Evolutionary conservation across 2,329 filamentous ascomycete genomes (phyloP), one percentile per base, ranked within the genome.

Genomic region (Pseudocercospora pini-densiflorae): DNA sequence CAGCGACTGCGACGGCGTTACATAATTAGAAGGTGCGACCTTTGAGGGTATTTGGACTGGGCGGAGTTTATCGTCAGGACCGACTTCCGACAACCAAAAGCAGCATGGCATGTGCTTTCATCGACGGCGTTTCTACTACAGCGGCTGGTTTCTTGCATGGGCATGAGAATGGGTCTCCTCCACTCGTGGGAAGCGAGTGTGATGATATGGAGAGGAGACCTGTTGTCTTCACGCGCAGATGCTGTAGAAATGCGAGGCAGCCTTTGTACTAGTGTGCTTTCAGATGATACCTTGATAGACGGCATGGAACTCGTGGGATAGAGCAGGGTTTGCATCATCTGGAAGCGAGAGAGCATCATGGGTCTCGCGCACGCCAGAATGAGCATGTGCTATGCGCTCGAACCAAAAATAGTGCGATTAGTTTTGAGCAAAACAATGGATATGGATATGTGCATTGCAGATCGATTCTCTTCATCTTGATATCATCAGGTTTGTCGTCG

Each of bases 1-100:
- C 47, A 54, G 45, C 59, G 59, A 61, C 67, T 66, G 65, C 66
- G 61, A 67, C 64, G 70, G 70, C 68, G 70, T 71, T 71, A 21
- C 23, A 57, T 68, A 62, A 59, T 69, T 66, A 66, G 66, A 64
- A 61, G 64, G 62, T 62, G 23, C 24, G 49, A 45, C 31, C 36
- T 49, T 55, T 58, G 49, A 29, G 61, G 55, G 16, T 58, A 51
- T 40, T 61, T 49, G 59, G 59, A 61, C 45, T 51, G 40, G 45
- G 40, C 43, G 59, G 59, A 49, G 23, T 61, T 58, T 51, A 54
- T 60, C 60, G 64, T 54, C 45, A 66, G 55, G 55, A 58, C 33
- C 64, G 54, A 63, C 60, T 63, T 66, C 60, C 43, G 31, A 55
- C 64, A 66, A 63, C 49, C 57, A 61, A 67, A 67, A 67, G 65